phyloP scores from a whole-genome alignment of 2,329 filamentous ascomycete species.

The Colletotrichum simmondsii region DNA sequence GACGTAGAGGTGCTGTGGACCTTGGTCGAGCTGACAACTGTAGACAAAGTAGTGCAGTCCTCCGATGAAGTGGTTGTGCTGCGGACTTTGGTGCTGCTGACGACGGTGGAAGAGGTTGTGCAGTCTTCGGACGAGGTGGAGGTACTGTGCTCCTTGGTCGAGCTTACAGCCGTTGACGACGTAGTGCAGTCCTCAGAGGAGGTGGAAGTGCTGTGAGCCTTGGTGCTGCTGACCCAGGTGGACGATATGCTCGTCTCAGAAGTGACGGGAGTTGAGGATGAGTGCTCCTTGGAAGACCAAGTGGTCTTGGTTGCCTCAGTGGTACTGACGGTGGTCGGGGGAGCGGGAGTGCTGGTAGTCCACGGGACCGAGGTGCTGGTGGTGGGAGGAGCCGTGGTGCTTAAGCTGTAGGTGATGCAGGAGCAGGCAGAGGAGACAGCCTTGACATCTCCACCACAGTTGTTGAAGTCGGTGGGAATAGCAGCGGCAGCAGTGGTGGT shows the following conservation, averaged over 20 bases:
- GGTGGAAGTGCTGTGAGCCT: background rate
- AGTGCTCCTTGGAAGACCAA: constrained; percentile 1
- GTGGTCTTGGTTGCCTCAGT: background rate
- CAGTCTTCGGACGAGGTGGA: background rate
- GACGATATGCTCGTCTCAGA: background rate
- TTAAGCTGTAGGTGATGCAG: constrained; percentile 46
- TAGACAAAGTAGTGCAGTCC: background rate
- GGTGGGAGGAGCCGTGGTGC: constrained; percentile 12
- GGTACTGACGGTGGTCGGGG: constrained; percentile 9
- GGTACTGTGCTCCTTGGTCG: background rate
- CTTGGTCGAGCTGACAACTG: background rate
- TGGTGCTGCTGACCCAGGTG: constrained; percentile 7
- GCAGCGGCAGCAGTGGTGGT: constrained; percentile 40
- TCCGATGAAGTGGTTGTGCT: constrained; percentile 1
- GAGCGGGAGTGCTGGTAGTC: constrained; percentile 1
- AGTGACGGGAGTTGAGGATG: background rate
- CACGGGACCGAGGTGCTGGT: background rate
- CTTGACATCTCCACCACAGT: constrained; percentile 39
- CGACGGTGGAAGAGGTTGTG: background rate
- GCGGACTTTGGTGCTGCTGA: constrained; percentile 3
- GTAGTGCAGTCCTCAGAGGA: background rate
- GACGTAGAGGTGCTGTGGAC: background rate
- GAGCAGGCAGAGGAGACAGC: constrained; percentile 49
- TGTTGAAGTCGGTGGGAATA: constrained; percentile 45
- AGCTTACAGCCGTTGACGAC: background rate